These are phyloP conservation scores for Rhizopogon sp. DNA, from an alignment of 768 basidiomycete species.

Conservation along the genomic window DNA sequence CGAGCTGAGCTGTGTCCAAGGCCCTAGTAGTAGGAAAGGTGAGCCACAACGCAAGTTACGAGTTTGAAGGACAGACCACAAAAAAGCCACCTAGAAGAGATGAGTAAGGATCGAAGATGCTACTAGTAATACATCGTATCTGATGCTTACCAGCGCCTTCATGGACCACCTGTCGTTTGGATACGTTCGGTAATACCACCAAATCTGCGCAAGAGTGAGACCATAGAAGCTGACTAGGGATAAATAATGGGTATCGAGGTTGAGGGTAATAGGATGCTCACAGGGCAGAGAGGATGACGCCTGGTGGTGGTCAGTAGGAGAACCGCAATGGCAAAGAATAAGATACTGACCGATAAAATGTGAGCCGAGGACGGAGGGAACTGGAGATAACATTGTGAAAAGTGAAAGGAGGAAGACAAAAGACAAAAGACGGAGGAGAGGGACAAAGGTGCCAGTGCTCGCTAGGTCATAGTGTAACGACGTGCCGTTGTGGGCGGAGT, in stretches of 20 bases:
- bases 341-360: constrained; percentile 20
- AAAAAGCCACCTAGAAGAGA: constrained; percentile 20
- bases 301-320: constrained; percentile 11
- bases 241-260: not conserved
- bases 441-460: not conserved
- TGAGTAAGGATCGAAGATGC: not conserved
- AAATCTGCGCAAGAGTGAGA: constrained; percentile 29
- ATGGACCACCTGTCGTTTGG: constrained; percentile 23
- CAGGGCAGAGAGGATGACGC: constrained; percentile 28
- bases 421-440: not conserved
- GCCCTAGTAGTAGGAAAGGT: constrained; percentile 8
- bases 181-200: constrained; percentile 28
- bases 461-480: constrained; percentile 14
- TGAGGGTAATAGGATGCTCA: constrained; percentile 8
- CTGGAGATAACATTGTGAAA: constrained; percentile 10
- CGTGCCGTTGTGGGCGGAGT: constrained; percentile 25
- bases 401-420: not conserved
- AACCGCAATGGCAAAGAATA: not conserved
- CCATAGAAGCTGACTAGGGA: constrained; percentile 25
- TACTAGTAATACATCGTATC: not conserved
- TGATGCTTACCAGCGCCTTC: constrained; percentile 25
- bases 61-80: constrained; percentile 13
- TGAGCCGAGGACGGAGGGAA: constrained; percentile 19
- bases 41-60: not conserved
- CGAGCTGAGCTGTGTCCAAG: constrained; percentile 24